These are phyloP conservation scores for Yamadazyma sp. DNA, from an alignment of 805 yeast species.

Conservation along the genomic window DNA sequence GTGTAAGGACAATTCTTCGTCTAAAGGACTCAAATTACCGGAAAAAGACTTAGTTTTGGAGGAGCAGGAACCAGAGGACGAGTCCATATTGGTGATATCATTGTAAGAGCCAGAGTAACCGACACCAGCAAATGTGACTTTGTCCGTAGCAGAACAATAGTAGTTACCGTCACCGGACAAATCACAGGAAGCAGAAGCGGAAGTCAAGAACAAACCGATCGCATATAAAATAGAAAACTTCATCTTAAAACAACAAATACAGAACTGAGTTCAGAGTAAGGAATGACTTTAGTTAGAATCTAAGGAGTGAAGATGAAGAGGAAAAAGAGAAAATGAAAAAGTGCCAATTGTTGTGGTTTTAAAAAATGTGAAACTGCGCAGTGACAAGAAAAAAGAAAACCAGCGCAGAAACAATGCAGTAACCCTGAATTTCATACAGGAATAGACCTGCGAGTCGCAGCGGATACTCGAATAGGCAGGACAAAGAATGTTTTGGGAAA, in stretches of 20 bases:
- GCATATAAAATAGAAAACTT: conserved; percentile 15
- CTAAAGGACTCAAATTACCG: conserved; percentile 75
- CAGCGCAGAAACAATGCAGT: conserved; percentile 6
- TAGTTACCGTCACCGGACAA: conserved; percentile 57
- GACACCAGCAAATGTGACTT: conserved; percentile 65
- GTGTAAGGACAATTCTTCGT: conserved; percentile 85
- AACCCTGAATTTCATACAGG: conserved; percentile 2
- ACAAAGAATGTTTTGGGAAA: conserved; percentile 7
- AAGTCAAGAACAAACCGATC: conserved; percentile 13
- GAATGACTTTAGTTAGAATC: conserved; percentile 15
- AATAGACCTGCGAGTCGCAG: conserved; percentile 1
- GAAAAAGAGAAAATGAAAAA: conserved; percentile 3
- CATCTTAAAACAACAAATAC: conserved; percentile 11
- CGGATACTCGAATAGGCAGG: conserved; percentile 8
- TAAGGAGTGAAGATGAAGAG: conserved; percentile 6
- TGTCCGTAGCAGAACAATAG: conserved; percentile 73
- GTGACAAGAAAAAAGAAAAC: conserved; percentile 5
- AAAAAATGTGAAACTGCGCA: conserved; percentile 8
- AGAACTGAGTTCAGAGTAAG: conserved; percentile 6
- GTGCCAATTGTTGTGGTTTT: conserved; percentile 14
- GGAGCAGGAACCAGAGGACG: conserved; percentile 70
- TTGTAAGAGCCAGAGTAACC: conserved; percentile 85
- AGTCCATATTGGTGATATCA: conserved; percentile 74
- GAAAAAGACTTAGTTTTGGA: conserved; percentile 56
- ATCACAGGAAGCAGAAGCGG: conserved; percentile 12